These are phyloP conservation scores for Ceratocystis colombiana DNA, from an alignment of 2,329 filamentous ascomycete species.

Conservation along the genomic window DNA sequence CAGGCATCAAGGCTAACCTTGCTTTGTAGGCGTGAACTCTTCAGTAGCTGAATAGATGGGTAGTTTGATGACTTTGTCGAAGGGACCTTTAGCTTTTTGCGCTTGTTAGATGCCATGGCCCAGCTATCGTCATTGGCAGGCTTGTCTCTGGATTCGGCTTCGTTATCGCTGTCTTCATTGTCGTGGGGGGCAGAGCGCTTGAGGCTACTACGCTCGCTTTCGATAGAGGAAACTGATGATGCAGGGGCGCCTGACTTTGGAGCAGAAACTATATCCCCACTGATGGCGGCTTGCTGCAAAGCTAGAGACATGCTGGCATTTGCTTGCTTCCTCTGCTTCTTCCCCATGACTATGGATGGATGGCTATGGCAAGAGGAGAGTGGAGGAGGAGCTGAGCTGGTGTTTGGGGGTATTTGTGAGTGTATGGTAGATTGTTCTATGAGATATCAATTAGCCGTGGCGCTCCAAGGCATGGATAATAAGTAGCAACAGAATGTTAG, in stretches of 20 bases:
- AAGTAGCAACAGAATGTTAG: neutral
- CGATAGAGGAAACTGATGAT: conserved; percentile 9
- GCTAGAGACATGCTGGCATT: conserved; percentile 25
- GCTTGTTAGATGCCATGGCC: conserved; percentile 45
- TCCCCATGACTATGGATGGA: conserved; percentile 26
- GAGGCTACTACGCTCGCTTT: conserved; percentile 35
- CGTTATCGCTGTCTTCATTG: conserved; percentile 32
- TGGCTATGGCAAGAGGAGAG: too few relatives aligned
- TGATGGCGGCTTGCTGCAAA: conserved; percentile 24
- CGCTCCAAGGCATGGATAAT: neutral
- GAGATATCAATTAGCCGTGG: neutral
- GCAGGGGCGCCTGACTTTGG: neutral
- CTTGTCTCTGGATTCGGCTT: conserved; percentile 16
- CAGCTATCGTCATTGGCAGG: conserved; percentile 38
- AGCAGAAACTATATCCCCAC: conserved; percentile 5
- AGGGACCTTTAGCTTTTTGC: conserved; percentile 51
- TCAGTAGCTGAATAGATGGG: conserved; percentile 49
- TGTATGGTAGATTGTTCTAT: neutral
- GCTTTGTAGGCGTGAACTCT: conserved; percentile 48
- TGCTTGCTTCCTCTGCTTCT: conserved; percentile 27
- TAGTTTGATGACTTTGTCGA: conserved; percentile 47
- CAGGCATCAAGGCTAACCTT: conserved; percentile 54
- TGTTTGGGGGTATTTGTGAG: neutral
- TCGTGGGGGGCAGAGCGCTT: conserved; percentile 45
- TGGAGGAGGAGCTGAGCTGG: neutral